A percentile compares a stretch with the other conserved stretches of the same genome.
These are phyloP conservation scores for Zygoascus meyerae DNA, from an alignment of 1,139 yeast genomes.

Conservation along the genomic window DNA sequence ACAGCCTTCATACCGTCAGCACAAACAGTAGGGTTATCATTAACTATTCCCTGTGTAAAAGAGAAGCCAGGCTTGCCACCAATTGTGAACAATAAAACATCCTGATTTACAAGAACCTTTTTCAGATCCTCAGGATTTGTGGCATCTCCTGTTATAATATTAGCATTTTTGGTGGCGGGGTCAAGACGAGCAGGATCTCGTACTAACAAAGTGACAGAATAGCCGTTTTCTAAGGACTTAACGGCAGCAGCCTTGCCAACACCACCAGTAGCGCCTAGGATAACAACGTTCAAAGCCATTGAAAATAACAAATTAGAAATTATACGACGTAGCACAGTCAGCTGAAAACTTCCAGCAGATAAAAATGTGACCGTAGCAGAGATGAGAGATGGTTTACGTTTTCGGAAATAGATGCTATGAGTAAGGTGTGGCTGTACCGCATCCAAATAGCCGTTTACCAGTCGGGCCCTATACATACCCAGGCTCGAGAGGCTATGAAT, in stretches of 20 bases:
- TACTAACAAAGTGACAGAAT: constrained; percentile 9
- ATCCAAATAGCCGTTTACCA: too few relatives aligned
- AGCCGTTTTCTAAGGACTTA: constrained; percentile 7
- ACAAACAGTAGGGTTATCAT: constrained; percentile 9
- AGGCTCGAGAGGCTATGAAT: too few relatives aligned
- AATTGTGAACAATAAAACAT: constrained; percentile 11
- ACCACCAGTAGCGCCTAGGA: constrained; percentile 14
- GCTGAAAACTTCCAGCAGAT: not conserved
- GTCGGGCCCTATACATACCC: too few relatives aligned
- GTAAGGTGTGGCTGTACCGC: too few relatives aligned
- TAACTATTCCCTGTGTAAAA: constrained; percentile 8
- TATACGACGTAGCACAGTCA: not conserved
- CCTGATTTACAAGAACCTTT: constrained; percentile 4
- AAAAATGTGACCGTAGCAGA: not conserved
- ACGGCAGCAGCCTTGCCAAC: constrained; percentile 9
- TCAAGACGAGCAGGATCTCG: constrained; percentile 10
- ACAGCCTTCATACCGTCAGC: constrained; percentile 10
- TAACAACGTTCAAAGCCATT: constrained; percentile 10
- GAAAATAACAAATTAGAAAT: not conserved
- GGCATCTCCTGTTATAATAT: constrained; percentile 11
- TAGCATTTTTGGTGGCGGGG: constrained; percentile 3
- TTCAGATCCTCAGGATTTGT: constrained; percentile 7
- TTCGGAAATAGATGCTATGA: too few relatives aligned
- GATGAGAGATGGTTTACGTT: too few relatives aligned
- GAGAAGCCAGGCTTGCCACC: constrained; percentile 11